Evolutionary conservation across 192 early-diverging fungal species (phyloP).

Genomic region (Umbelopsis vinacea): DNA sequence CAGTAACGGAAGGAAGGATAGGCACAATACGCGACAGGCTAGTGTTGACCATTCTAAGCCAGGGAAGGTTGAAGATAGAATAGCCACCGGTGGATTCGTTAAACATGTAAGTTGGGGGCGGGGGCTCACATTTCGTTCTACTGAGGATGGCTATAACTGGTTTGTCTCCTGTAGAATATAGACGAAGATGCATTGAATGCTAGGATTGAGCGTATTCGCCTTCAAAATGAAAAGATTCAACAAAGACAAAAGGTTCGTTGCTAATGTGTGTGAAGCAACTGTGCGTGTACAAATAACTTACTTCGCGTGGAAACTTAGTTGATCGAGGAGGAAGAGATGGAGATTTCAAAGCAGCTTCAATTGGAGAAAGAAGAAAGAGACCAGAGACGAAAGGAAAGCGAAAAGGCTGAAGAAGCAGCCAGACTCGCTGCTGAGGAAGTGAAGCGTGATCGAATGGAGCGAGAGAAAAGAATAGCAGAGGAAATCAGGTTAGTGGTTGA

Average conservation of each 20-base stretch:
- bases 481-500: not conserved
- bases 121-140: not conserved
- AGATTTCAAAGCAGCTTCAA: not conserved
- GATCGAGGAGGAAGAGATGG: not conserved
- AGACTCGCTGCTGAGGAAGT: not conserved
- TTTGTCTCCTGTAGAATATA: not conserved
- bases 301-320: not conserved
- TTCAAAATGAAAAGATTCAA: conserved; percentile 10
- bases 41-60: not conserved
- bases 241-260: not conserved
- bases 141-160: not conserved
- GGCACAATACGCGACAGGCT: not conserved
- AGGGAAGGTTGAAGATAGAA: not conserved
- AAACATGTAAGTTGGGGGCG: not conserved
- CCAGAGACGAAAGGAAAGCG: not conserved
- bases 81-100: not conserved
- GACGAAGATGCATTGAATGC: conserved; percentile 18
- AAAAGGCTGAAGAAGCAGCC: not conserved
- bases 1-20: too few relatives aligned
- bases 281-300: not conserved
- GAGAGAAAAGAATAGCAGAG: not conserved
- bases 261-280: too few relatives aligned
- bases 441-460: not conserved
- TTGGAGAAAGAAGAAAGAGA: not conserved
- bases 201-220: conserved; percentile 5